A percentile compares a stretch with the other conserved stretches of the same genome.
phyloP scores from a whole-genome alignment of 73 alveolate species.

The Effrenium voratum region DNA sequence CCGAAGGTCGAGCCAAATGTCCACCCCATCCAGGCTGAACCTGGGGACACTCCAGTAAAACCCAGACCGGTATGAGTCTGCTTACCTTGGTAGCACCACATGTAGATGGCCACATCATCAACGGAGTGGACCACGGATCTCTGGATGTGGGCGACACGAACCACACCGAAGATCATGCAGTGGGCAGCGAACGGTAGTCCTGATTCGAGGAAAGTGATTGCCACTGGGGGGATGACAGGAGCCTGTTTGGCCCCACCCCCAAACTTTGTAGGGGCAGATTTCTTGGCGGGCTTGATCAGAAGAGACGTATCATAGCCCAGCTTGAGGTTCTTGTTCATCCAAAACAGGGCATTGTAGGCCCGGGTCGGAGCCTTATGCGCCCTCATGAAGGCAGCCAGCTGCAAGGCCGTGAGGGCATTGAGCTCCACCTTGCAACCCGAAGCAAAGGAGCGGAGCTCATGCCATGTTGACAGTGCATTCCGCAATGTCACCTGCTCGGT shows the following conservation, averaged over 20 bases:
- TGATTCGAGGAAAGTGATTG: background rate
- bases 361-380: background rate
- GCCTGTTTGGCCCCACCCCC: background rate
- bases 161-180: background rate
- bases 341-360: background rate
- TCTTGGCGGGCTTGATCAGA: background rate
- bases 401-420: background rate
- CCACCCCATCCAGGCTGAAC: background rate
- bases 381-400: background rate
- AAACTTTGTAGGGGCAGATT: background rate
- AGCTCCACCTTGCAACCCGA: background rate
- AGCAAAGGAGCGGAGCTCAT: background rate
- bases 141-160: background rate
- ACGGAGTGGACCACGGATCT: background rate
- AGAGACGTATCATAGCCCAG: background rate
- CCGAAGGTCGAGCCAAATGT: background rate
- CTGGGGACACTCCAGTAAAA: background rate
- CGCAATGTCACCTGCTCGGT: background rate
- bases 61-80: background rate
- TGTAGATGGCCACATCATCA: background rate
- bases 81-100: background rate
- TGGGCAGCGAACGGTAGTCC: background rate
- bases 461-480: background rate
- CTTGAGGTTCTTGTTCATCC: conserved; percentile 10
- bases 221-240: background rate